These are phyloP conservation scores for Chaetomiaceae sp. DNA, from an alignment of 2,329 filamentous ascomycete genomes.

Conservation along the genomic window DNA sequence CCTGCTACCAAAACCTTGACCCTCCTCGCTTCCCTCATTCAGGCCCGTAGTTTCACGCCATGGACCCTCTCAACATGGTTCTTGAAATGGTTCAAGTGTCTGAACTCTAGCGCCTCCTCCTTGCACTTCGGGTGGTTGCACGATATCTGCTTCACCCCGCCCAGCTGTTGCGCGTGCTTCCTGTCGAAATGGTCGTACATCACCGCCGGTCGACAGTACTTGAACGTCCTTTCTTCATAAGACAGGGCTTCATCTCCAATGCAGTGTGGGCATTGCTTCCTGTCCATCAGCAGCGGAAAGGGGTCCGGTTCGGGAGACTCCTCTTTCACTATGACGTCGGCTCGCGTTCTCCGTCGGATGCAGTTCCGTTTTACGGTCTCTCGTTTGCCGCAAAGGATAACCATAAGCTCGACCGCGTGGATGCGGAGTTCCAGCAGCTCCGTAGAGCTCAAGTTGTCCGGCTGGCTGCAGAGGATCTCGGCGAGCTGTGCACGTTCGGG, in stretches of 20 bases:
- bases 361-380: neutral
- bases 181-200: constrained; percentile 1
- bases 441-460: neutral
- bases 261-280: neutral
- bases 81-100: constrained; percentile 7
- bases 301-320: neutral
- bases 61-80: constrained; percentile 3
- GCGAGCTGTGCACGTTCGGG: constrained; percentile 19
- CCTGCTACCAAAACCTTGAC: no score
- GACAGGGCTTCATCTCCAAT: no score
- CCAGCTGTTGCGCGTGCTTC: constrained; percentile 1
- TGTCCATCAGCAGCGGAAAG: neutral
- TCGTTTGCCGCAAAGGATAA: neutral
- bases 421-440: neutral
- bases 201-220: neutral
- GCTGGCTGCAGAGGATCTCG: neutral
- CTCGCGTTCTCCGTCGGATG: neutral
- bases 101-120: constrained; percentile 2
- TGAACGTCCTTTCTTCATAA: neutral
- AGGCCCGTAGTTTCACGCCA: neutral
- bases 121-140: constrained; percentile 8
- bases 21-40: neutral
- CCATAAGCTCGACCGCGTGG: neutral
- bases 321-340: neutral
- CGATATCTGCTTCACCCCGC: neutral